Evolutionary conservation across 2,329 filamentous ascomycete species (phyloP).

Genomic region (Ustilaginoidea virens): DNA sequence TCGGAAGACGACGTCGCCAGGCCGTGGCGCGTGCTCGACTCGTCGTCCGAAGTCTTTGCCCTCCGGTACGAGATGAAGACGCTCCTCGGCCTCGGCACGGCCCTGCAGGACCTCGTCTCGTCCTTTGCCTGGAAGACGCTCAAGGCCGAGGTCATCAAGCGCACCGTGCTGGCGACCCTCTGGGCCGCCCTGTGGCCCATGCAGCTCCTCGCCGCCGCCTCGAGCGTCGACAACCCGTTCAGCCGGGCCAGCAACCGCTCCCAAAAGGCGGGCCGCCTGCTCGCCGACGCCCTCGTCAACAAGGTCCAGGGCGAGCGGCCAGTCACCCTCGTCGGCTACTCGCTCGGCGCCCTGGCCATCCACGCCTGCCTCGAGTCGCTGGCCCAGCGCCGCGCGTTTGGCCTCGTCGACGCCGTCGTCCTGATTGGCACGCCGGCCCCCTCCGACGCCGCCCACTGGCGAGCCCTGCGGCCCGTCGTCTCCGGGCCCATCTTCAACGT

Average conservation of each 20-base stretch:
- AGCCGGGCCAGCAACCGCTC: slow-evolving; percentile 60
- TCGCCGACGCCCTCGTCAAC: slow-evolving; percentile 72
- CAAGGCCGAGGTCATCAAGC: slow-evolving; percentile 59
- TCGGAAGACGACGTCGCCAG: slow-evolving; percentile 58
- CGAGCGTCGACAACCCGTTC: slow-evolving; percentile 69
- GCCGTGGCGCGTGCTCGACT: slow-evolving; percentile 63
- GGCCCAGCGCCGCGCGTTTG: slow-evolving; percentile 66
- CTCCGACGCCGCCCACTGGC: slow-evolving; percentile 58
- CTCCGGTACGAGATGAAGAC: slow-evolving; percentile 70
- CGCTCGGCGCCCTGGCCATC: slow-evolving; percentile 66
- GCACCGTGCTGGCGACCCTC: slow-evolving; percentile 52
- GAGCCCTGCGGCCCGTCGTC: slow-evolving; percentile 60
- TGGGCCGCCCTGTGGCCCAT: slow-evolving; percentile 57
- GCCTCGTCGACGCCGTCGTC: slow-evolving; percentile 69
- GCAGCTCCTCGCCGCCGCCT: slow-evolving; percentile 47
- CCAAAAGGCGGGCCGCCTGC: slow-evolving; percentile 63
- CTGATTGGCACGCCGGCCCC: slow-evolving; percentile 71
- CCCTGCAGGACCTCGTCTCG: slow-evolving; percentile 55
- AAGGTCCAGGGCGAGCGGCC: slow-evolving; percentile 69
- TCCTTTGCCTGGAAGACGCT: slow-evolving; percentile 63
- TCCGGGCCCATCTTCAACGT: slow-evolving; percentile 75
- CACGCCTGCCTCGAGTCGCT: slow-evolving; percentile 67
- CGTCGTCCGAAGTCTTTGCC: slow-evolving; percentile 61
- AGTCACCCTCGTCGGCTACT: slow-evolving; percentile 69
- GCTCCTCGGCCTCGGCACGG: slow-evolving; percentile 59